Evolutionary conservation across 1,139 yeast species (phyloP).

Genomic region (Kodamaea suecica): DNA sequence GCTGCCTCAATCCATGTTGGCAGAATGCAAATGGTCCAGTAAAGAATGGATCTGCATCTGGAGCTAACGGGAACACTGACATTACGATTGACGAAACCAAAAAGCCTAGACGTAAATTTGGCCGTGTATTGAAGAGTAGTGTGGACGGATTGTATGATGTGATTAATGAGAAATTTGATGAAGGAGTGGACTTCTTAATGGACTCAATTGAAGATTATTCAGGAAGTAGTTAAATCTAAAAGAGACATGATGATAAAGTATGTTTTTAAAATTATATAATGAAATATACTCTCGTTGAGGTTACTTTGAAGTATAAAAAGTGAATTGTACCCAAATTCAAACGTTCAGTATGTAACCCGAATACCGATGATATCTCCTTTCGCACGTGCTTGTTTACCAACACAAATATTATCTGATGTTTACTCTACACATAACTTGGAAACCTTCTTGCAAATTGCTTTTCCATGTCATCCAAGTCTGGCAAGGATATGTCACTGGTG

Average conservation of each 20-base stretch:
- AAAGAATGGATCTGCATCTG: constrained; percentile 15
- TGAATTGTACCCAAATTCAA: too few species aligned
- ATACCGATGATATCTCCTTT: too few species aligned
- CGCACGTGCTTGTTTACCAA: too few species aligned
- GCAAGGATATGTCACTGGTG: constrained; percentile 44
- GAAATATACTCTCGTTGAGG: too few species aligned
- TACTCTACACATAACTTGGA: constrained; percentile 47
- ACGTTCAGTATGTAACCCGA: too few species aligned
- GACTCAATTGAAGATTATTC: constrained; percentile 64
- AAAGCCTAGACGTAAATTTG: constrained; percentile 85
- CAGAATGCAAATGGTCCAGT: constrained; percentile 35
- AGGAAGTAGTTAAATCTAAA: constrained; percentile 4
- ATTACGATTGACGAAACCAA: constrained; percentile 39
- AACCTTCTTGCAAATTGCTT: constrained; percentile 51
- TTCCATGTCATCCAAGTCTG: constrained; percentile 57
- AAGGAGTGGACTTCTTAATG: constrained; percentile 76
- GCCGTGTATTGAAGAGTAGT: constrained; percentile 75
- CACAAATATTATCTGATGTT: too few species aligned
- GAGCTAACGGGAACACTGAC: constrained; percentile 28
- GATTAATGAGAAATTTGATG: constrained; percentile 78
- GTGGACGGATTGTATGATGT: constrained; percentile 74
- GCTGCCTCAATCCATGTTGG: constrained; percentile 77
- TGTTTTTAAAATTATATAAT: too few species aligned
- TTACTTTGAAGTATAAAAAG: too few species aligned
- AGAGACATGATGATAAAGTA: too few species aligned